Percentiles rank a stretch among this genome's conserved stretches.
phyloP scores from a whole-genome alignment of 2,329 filamentous ascomycete genomes.

The Grosmannia clavigera region DNA sequence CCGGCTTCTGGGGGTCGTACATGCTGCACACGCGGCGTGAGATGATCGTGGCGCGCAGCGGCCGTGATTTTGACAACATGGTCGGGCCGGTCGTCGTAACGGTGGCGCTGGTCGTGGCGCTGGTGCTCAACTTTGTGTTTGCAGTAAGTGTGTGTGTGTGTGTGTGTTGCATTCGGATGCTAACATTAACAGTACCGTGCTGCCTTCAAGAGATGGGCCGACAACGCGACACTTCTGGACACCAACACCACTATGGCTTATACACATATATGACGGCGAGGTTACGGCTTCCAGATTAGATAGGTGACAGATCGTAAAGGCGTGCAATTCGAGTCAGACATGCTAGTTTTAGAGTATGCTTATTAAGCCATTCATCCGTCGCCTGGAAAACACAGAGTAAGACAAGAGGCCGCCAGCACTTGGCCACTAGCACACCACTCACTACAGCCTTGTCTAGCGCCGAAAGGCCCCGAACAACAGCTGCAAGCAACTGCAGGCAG shows the following conservation, averaged over 20 bases:
- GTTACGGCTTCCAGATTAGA: neutral
- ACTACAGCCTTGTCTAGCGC: neutral
- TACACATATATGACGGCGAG: neutral
- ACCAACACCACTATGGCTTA: neutral
- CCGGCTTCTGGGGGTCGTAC: constrained; percentile 75
- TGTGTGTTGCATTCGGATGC: neutral
- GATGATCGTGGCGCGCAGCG: constrained; percentile 76
- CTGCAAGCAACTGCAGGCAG: neutral
- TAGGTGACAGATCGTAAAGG: neutral
- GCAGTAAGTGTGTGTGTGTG: constrained; percentile 44
- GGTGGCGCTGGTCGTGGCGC: constrained; percentile 60
- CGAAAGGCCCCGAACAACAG: no score
- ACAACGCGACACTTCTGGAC: neutral
- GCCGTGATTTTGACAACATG: constrained; percentile 85
- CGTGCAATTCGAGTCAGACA: no score
- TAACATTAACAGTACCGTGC: constrained; percentile 8
- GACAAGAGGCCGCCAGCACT: neutral
- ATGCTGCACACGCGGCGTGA: constrained; percentile 64
- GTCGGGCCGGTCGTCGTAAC: constrained; percentile 77
- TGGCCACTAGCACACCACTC: no score
- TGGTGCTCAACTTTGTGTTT: constrained; percentile 81
- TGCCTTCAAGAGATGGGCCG: constrained; percentile 12
- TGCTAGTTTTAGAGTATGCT: neutral
- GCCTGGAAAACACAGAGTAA: no score
- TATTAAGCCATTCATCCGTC: no score